These are phyloP conservation scores for Cyathus olla DNA, from an alignment of 1,284 basidiomycete species.

Conservation along the genomic window DNA sequence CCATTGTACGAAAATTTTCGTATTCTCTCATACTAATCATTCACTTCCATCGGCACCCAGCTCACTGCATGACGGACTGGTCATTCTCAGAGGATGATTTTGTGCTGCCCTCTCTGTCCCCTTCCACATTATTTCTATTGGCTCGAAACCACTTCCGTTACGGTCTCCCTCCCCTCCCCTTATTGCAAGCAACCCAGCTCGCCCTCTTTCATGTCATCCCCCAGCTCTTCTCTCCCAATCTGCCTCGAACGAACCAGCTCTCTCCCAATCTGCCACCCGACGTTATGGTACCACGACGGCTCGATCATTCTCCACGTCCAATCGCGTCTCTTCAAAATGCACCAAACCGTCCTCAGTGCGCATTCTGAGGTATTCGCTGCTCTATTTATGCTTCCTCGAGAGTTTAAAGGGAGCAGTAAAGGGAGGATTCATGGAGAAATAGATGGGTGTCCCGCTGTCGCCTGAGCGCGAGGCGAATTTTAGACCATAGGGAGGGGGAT, in stretches of 20 bases:
- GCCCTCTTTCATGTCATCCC: too few relatives aligned
- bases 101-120: too few relatives aligned
- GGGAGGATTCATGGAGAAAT: conserved; percentile 49
- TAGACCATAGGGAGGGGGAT: conserved; percentile 42
- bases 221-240: too few relatives aligned
- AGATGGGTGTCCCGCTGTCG: conserved; percentile 44
- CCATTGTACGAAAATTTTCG: too few relatives aligned
- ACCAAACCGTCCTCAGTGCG: conserved; percentile 49
- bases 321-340: conserved; percentile 46
- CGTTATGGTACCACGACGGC: conserved; percentile 54
- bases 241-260: too few relatives aligned
- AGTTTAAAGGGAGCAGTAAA: conserved; percentile 40
- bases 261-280: too few relatives aligned
- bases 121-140: too few relatives aligned
- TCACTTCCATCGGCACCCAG: too few relatives aligned
- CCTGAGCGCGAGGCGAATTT: conserved; percentile 46
- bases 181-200: too few relatives aligned
- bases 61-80: not conserved
- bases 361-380: conserved; percentile 52
- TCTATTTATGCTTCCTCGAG: conserved; percentile 33
- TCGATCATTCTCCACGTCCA: conserved; percentile 48
- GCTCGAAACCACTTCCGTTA: too few relatives aligned
- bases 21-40: too few relatives aligned
- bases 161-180: too few relatives aligned
- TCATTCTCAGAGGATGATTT: not conserved